These are phyloP conservation scores for Pythium chondricola DNA, from an alignment of 352 stramenopile genomes.

Conservation along the genomic window DNA sequence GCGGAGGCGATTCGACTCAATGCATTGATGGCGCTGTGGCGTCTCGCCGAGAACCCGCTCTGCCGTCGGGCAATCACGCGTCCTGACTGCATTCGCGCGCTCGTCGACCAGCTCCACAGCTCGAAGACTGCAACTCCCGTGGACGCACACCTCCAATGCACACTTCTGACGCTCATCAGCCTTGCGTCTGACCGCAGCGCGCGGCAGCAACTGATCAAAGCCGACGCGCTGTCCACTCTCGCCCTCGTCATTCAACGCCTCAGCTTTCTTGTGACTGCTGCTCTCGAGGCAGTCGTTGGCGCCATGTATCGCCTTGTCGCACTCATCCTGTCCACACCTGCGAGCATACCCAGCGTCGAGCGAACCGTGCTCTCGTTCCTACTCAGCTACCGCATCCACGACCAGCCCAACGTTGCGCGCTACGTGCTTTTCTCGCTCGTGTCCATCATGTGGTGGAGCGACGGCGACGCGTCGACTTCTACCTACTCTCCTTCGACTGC, in stretches of 20 bases:
- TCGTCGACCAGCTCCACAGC: slow-evolving; percentile 39
- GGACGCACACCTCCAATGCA: slow-evolving; percentile 34
- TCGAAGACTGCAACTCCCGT: slow-evolving; percentile 6
- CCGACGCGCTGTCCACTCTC: slow-evolving; percentile 31
- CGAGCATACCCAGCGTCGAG: slow-evolving; percentile 35
- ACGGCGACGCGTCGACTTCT: slow-evolving; percentile 14
- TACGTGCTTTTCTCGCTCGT: slow-evolving; percentile 59
- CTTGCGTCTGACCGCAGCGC: slow-evolving; percentile 26
- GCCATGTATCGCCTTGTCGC: slow-evolving; percentile 48
- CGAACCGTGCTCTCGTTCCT: slow-evolving; percentile 51
- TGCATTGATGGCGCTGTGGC: slow-evolving; percentile 40
- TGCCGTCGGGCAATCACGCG: slow-evolving; percentile 44
- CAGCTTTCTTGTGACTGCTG: slow-evolving; percentile 10
- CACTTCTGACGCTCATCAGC: slow-evolving; percentile 29
- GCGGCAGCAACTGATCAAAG: slow-evolving; percentile 35
- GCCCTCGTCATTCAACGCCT: no score
- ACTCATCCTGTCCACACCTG: slow-evolving; percentile 38
- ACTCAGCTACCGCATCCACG: slow-evolving; percentile 35
- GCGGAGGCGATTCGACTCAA: slow-evolving; percentile 33
- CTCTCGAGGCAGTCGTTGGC: slow-evolving; percentile 2
- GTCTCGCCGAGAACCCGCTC: slow-evolving; percentile 40
- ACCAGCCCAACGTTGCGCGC: slow-evolving; percentile 22
- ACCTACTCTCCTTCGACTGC: no score
- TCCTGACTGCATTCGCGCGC: slow-evolving; percentile 32
- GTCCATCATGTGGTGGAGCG: slow-evolving; percentile 58